Conservation (phyloP, 2,329 filamentous ascomycete species). For the Fusarium sp. region DNA sequence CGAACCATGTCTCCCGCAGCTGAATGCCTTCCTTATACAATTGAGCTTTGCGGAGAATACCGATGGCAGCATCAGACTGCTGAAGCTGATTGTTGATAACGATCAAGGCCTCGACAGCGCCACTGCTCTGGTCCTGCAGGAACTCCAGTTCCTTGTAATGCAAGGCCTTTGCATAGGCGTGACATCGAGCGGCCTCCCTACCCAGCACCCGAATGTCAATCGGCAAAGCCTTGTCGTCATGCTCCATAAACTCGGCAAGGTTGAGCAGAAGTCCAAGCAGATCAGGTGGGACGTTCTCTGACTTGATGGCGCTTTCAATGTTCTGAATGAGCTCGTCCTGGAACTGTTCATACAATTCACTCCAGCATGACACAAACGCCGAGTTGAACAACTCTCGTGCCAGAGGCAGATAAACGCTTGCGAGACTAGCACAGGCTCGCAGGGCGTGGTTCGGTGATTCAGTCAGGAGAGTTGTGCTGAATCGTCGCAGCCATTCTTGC, state of each 20-base stretch:
- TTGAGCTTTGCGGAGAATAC: slow-evolving; percentile 95
- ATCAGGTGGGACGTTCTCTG: slow-evolving; percentile 93
- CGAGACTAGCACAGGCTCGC: slow-evolving; percentile 88
- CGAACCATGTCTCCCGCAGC: slow-evolving; percentile 97
- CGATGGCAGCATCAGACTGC: slow-evolving; percentile 97
- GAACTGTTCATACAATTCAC: slow-evolving; percentile 94
- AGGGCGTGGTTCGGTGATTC: slow-evolving; percentile 97
- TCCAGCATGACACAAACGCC: slow-evolving; percentile 99
- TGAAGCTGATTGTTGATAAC: slow-evolving; percentile 99
- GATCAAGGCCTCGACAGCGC: slow-evolving; percentile 94
- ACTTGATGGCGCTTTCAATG: slow-evolving; percentile 94
- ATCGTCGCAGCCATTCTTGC: slow-evolving; percentile 98
- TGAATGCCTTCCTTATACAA: slow-evolving; percentile 92
- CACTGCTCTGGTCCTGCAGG: slow-evolving; percentile 94
- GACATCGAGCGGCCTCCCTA: slow-evolving; percentile 93
- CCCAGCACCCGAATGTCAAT: slow-evolving; percentile 96
- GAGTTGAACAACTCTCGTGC: slow-evolving; percentile 97
- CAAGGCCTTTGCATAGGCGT: slow-evolving; percentile 96
- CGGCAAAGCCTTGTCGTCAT: slow-evolving; percentile 96
- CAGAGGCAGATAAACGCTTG: slow-evolving; percentile 88
- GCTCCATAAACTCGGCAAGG: slow-evolving; percentile 99
- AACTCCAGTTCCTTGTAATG: slow-evolving; percentile 99
- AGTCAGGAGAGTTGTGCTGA: slow-evolving; percentile 92
- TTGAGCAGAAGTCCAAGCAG: slow-evolving; percentile 93
- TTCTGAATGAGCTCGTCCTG: slow-evolving; percentile 96